Evolutionary conservation across 75 land plant species (phyloP).

Genomic region (Cunninghamia lanceolata): DNA sequence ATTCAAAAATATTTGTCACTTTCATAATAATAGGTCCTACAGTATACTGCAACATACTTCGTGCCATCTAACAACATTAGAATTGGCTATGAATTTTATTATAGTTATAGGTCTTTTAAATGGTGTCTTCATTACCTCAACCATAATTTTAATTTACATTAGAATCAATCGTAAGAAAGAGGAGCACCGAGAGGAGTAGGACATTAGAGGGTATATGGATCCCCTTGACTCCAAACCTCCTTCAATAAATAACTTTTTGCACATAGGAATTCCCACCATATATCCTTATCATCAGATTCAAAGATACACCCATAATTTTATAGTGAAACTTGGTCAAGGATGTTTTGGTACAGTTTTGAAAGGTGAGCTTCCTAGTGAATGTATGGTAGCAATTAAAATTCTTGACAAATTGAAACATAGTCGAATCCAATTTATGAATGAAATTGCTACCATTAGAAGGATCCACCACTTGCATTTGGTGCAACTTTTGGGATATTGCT

Average conservation of each 20-base stretch:
- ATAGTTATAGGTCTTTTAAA: background rate
- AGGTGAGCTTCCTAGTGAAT: conserved; percentile 22
- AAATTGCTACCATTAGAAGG: too few species aligned
- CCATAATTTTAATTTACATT: background rate
- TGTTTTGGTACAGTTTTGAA: conserved; percentile 28
- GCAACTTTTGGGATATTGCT: too few species aligned
- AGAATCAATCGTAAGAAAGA: background rate
- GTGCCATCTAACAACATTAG: too few species aligned
- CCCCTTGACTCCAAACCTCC: background rate
- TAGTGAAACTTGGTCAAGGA: conserved; percentile 17
- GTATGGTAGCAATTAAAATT: conserved; percentile 21
- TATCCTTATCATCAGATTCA: background rate
- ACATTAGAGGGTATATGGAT: background rate
- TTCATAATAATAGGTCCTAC: too few species aligned
- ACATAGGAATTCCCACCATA: background rate
- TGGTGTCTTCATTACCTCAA: background rate
- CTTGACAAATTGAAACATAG: conserved; percentile 18
- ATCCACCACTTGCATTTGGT: too few species aligned
- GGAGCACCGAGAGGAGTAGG: background rate
- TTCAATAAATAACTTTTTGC: background rate
- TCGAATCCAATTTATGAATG: too few species aligned
- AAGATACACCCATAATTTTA: background rate
- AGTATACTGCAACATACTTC: too few species aligned
- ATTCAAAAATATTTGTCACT: too few species aligned
- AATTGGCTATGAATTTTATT: too few species aligned